Evolutionary conservation across 805 yeast species (phyloP), one percentile per base, ranked within the genome.

Genomic region (Hanseniaspora valbyensis): DNA sequence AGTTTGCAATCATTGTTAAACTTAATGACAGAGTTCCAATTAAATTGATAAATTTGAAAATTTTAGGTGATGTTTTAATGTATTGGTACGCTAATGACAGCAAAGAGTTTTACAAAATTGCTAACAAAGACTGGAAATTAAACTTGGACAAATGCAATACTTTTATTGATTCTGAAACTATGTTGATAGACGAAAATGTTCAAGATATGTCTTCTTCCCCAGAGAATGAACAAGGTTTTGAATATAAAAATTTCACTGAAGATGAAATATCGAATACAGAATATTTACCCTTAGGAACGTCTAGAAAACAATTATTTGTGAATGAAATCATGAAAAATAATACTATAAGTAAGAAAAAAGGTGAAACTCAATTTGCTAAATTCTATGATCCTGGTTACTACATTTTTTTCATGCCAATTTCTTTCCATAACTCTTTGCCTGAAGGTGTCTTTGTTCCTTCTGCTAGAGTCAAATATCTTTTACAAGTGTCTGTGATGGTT

Each of bases 371-470:
- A 14, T 49, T 42, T 36, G 42, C 52, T 12, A 51, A 55, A 26
- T 53, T 41, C 14, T 62, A 62, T 54, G 73, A 73, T 54, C 77
- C 89, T 1, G 94, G 94, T 21, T 75, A 80, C 56, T 83, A 83
- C 58, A 73, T 83, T 2, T 83, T 81, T 58, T 61, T 80, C 18
- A 61, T 83, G 5, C 90, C 92, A 0, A 66, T 79, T 0, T 62
- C 76, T 5, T 72, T 81, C 48, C 82, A 86, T 0, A 69, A 76
- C 24, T 72, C 71, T 51, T 73, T 81, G 1, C 84, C 90, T 0
- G 85, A 83, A 45, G 63, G 84, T 0, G 68, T 46, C 34, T 69
- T 50, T 52, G 63, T 44, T 59, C 75, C 56, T 53, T 69, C 54
- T 57, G 74, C 61, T 13, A 54, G 59, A 39, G 59, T 62, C 21